These are phyloP conservation scores for Mycogone perniciosa DNA, from an alignment of 2,329 filamentous ascomycete genomes.

Conservation along the genomic window DNA sequence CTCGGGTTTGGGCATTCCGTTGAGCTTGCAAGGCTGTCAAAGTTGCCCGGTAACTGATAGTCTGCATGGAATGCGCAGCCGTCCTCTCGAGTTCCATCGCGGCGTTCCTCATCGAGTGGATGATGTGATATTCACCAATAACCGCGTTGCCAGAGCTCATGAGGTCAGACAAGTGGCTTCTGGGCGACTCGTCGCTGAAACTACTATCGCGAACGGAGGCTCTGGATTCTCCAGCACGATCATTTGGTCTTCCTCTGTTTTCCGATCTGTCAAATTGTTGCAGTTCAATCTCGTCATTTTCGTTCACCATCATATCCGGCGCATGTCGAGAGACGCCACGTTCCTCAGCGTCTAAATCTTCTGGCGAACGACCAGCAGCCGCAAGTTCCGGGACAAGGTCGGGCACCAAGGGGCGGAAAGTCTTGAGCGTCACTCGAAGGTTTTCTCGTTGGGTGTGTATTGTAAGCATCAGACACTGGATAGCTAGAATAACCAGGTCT, in stretches of 20 bases:
- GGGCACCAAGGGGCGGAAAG: slow-evolving; percentile 29
- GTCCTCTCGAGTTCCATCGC: slow-evolving; percentile 41
- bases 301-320: slow-evolving; percentile 29
- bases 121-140: slow-evolving; percentile 47
- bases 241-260: slow-evolving; percentile 19
- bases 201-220: slow-evolving; percentile 22
- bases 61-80: slow-evolving; percentile 46
- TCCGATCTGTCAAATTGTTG: slow-evolving; percentile 26
- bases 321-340: slow-evolving; percentile 41
- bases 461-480: slow-evolving; percentile 60
- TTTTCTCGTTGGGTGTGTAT: slow-evolving; percentile 56
- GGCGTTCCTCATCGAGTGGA: slow-evolving; percentile 43
- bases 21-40: slow-evolving; percentile 45
- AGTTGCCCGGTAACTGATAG: slow-evolving; percentile 48
- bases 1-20: slow-evolving; percentile 23
- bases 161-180: slow-evolving; percentile 39
- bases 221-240: slow-evolving; percentile 15
- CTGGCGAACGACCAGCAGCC: slow-evolving; percentile 26
- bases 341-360: slow-evolving; percentile 53
- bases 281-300: slow-evolving; percentile 41
- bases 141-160: slow-evolving; percentile 50
- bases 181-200: slow-evolving; percentile 24
- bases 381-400: slow-evolving; percentile 22
- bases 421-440: slow-evolving; percentile 43
- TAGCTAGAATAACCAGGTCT: slow-evolving; percentile 48